Conservation (phyloP, 768 basidiomycete species). For the Leucocoprinus leucothites region DNA sequence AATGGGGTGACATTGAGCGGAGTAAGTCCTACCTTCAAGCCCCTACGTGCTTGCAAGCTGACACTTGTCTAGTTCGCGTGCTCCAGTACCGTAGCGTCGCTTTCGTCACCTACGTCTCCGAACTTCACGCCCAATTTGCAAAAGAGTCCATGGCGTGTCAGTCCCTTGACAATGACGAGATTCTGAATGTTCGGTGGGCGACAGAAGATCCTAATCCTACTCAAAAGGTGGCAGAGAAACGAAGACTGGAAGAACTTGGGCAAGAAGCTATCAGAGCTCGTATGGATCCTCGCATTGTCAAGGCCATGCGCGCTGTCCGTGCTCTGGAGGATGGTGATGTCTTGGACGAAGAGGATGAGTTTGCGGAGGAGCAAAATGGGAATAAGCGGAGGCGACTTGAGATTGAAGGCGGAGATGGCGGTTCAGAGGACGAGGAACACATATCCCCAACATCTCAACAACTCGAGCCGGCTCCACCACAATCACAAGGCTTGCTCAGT, state of each 20-base stretch:
- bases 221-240: slow-evolving; percentile 82
- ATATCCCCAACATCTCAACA: slow-evolving; percentile 14
- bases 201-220: slow-evolving; percentile 98
- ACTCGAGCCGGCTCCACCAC: slow-evolving; percentile 27
- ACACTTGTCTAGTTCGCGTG: slow-evolving; percentile 63
- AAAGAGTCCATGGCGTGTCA: slow-evolving; percentile 99
- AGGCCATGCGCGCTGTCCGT: slow-evolving; percentile 82
- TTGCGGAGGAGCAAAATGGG: slow-evolving; percentile 29
- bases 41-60: neutral
- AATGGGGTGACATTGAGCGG: slow-evolving; percentile 92
- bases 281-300: slow-evolving; percentile 86
- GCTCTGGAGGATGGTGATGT: slow-evolving; percentile 82
- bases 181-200: slow-evolving; percentile 98
- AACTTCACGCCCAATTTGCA: slow-evolving; percentile 89
- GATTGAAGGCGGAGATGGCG: slow-evolving; percentile 31
- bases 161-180: slow-evolving; percentile 94
- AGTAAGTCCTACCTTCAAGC: slow-evolving; percentile 49
- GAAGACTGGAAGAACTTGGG: slow-evolving; percentile 79
- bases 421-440: slow-evolving; percentile 30
- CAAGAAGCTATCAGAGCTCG: slow-evolving; percentile 80
- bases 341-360: slow-evolving; percentile 38
- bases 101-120: slow-evolving; percentile 91
- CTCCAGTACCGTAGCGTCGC: slow-evolving; percentile 94
- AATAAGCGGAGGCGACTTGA: slow-evolving; percentile 28
- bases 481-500: slow-evolving; percentile 63